Conservation (phyloP, 2,329 filamentous ascomycete species). For the Metarhizium robertsii region DNA sequence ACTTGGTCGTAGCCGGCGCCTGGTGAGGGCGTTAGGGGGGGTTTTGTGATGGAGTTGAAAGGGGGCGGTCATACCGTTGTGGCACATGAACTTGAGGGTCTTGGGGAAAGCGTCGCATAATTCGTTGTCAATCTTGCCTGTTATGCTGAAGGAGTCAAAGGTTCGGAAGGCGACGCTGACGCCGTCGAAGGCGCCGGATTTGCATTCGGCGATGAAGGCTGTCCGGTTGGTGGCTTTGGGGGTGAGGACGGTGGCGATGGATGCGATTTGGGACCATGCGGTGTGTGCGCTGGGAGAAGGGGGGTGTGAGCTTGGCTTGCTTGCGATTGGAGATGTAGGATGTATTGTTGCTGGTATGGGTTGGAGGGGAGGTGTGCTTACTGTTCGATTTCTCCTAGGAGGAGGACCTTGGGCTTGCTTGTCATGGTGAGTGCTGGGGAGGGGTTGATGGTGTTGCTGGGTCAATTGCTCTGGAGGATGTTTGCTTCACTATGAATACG, state of each 20-base stretch:
- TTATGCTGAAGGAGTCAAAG: slow-evolving; percentile 53
- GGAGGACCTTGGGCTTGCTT: slow-evolving; percentile 26
- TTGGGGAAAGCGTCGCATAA: slow-evolving; percentile 49
- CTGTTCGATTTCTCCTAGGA: slow-evolving; percentile 30
- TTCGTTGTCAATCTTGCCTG: slow-evolving; percentile 62
- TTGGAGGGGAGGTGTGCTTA: slow-evolving; percentile 14
- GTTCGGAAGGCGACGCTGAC: slow-evolving; percentile 61
- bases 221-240: slow-evolving; percentile 52
- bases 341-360: neutral
- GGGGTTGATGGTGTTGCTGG: too few relatives aligned
- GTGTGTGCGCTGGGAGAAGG: slow-evolving; percentile 48
- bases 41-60: too few relatives aligned
- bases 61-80: slow-evolving; percentile 37
- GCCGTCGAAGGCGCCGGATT: slow-evolving; percentile 55
- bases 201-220: slow-evolving; percentile 62
- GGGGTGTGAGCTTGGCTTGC: neutral
- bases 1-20: slow-evolving; percentile 82
- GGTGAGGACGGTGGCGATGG: slow-evolving; percentile 55
- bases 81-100: slow-evolving; percentile 48
- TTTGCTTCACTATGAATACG: too few relatives aligned
- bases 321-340: neutral
- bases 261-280: slow-evolving; percentile 51
- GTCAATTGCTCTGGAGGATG: neutral
- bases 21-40: slow-evolving; percentile 17
- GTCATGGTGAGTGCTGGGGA: slow-evolving; percentile 12